Evolutionary conservation across 2,329 filamentous ascomycete species (phyloP).

Genomic region (Hirsutella minnesotensis): DNA sequence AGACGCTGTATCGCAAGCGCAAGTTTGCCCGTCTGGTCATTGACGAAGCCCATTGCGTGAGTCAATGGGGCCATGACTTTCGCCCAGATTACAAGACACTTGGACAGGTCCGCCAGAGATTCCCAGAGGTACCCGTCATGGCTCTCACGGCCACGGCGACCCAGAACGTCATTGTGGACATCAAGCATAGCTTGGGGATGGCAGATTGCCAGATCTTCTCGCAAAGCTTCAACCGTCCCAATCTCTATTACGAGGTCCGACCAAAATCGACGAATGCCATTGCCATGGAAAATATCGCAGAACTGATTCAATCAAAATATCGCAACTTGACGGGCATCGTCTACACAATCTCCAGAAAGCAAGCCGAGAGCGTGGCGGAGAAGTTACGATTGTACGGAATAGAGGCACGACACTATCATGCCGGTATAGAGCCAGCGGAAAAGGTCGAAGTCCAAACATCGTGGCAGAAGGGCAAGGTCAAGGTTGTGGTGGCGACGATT

Average conservation of each 20-base stretch:
- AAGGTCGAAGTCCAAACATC: conserved; percentile 61
- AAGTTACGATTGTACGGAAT: conserved; percentile 56
- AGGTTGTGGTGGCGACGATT: conserved; percentile 95
- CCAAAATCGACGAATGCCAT: conserved; percentile 51
- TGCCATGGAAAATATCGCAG: conserved; percentile 36
- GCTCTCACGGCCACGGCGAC: conserved; percentile 93
- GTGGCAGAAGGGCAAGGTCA: conserved; percentile 71
- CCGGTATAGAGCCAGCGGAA: conserved; percentile 55
- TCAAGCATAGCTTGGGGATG: conserved; percentile 85
- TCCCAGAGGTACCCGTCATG: conserved; percentile 78
- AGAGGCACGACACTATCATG: conserved; percentile 76
- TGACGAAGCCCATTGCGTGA: conserved; percentile 98
- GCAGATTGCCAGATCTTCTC: conserved; percentile 64
- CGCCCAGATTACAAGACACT: conserved; percentile 88
- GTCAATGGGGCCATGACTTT: conserved; percentile 98
- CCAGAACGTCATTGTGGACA: conserved; percentile 80
- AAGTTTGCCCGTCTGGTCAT: conserved; percentile 87
- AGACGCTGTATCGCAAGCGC: conserved; percentile 52
- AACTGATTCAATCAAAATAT: conserved; percentile 61
- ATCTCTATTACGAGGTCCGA: conserved; percentile 78
- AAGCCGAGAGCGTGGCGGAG: conserved; percentile 68
- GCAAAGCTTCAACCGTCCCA: conserved; percentile 95
- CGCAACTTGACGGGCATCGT: conserved; percentile 71
- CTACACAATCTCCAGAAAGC: conserved; percentile 79
- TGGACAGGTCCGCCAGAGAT: conserved; percentile 59